Conservation (phyloP, 148 eudicot species). For the Chenopodium formosanum region DNA sequence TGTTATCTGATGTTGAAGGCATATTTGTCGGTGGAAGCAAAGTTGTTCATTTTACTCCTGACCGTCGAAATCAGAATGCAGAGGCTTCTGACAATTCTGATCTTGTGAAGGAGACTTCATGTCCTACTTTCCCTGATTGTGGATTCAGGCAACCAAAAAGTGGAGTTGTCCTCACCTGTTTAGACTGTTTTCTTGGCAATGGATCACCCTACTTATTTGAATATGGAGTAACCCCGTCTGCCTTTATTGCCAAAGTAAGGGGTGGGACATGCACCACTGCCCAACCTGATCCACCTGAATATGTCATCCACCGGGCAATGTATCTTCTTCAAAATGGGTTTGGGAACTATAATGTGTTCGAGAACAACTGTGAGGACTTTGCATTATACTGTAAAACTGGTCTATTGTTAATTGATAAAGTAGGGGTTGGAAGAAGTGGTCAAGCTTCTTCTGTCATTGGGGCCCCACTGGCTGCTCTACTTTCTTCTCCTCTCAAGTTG, state of each 20-base stretch:
- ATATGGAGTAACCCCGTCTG: constrained; percentile 72
- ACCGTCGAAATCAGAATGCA: constrained; percentile 29
- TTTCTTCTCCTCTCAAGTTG: constrained; percentile 82
- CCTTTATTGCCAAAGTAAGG: constrained; percentile 76
- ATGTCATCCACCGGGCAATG: constrained; percentile 82
- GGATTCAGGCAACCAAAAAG: constrained; percentile 83
- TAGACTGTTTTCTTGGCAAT: constrained; percentile 79
- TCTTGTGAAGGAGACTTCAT: constrained; percentile 34
- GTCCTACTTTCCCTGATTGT: constrained; percentile 85
- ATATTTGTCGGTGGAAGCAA: constrained; percentile 93
- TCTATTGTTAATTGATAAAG: constrained; percentile 53
- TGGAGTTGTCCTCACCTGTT: constrained; percentile 77
- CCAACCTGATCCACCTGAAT: constrained; percentile 52
- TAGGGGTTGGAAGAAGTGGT: constrained; percentile 87
- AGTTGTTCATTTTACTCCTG: constrained; percentile 89
- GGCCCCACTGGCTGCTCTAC: constrained; percentile 89
- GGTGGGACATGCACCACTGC: constrained; percentile 98
- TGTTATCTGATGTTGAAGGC: constrained; percentile 40
- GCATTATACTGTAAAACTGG: constrained; percentile 95
- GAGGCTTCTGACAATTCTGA: constrained; percentile 38
- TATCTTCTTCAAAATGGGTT: constrained; percentile 87
- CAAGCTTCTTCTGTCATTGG: constrained; percentile 90
- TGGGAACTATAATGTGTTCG: constrained; percentile 80
- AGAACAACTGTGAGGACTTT: constrained; percentile 95
- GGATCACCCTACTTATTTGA: constrained; percentile 84